Conservation (phyloP, 768 basidiomycete genomes). For the Russula dissimulans region DNA sequence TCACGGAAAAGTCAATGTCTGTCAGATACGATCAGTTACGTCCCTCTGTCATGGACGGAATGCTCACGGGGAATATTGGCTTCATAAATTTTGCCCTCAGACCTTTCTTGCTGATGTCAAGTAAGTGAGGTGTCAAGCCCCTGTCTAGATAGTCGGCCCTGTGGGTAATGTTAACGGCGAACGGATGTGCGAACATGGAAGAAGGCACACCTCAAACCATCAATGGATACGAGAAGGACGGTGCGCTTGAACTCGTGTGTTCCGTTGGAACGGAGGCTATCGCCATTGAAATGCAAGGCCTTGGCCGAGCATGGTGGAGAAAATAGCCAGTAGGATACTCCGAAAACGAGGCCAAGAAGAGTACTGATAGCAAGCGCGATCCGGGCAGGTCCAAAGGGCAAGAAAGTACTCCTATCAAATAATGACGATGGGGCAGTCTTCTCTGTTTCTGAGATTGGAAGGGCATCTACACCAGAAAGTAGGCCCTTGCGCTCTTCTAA, state of each 20-base stretch:
- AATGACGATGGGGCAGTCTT: background rate
- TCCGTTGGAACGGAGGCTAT: conserved; percentile 57
- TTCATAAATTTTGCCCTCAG: conserved; percentile 81
- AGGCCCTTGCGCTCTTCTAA: conserved; percentile 21
- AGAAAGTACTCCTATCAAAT: background rate
- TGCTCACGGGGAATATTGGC: conserved; percentile 75
- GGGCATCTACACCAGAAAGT: conserved; percentile 13
- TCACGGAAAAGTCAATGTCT: conserved; percentile 89
- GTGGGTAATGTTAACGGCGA: background rate
- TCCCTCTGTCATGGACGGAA: background rate
- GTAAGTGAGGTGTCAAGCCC: conserved; percentile 74
- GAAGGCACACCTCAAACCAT: conserved; percentile 52
- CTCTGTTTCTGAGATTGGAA: background rate
- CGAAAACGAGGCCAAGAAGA: conserved; percentile 6
- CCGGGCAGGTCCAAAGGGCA: conserved; percentile 9
- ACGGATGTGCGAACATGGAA: background rate
- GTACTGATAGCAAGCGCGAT: background rate
- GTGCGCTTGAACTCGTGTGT: conserved; percentile 77
- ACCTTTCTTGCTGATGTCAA: conserved; percentile 73
- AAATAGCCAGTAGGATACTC: background rate
- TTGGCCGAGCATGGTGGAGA: background rate
- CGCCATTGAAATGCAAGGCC: conserved; percentile 30
- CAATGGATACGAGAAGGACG: conserved; percentile 78
- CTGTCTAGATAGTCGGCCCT: conserved; percentile 85
- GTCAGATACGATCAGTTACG: conserved; percentile 7